Base-by-base conservation (phyloP, 2,329 filamentous ascomycete genomes). In the Metarhizium anisopliae region DNA sequence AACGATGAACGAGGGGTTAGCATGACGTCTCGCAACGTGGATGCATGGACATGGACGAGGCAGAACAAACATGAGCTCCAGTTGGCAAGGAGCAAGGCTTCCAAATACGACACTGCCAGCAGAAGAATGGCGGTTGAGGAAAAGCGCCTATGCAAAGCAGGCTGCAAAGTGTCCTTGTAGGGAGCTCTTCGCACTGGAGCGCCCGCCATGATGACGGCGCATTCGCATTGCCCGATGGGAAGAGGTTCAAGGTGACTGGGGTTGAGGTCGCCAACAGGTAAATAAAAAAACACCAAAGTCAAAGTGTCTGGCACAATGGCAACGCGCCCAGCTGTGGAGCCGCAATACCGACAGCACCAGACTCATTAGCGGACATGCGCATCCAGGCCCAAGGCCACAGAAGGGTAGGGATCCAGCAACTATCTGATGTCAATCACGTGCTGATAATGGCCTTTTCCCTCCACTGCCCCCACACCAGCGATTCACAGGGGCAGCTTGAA, bases 161-260 rank as follows among this genome's bases (percentile, higher is more conserved):
- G 92, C 59, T 93, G 95, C 63, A 96, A 76, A 70, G 95, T 95
- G 74, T 96, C 90, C 77, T 90, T 87, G 73, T 96, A 95, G 51
- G 80, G 77, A 65, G 76, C 74, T 67, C 70, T 81, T 78, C 77
- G 83, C 74, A 75, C 78, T 68, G 72, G 75, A 66, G 72, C 70
- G 66, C 68, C 69, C 64, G 79, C 74, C 79, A 83, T 83, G 52
- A 67, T 74, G 64, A 70, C 70, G 68, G 71, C 66, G 68, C 74
- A 77, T 78, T 69, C 66, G 74, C 72, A 59, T 58, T 58, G 66
- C 55, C 55, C 29, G 56, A 30, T 14, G 50, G 47, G 56, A 55
- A 20, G 50, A 57, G 58, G 53, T 56, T 57, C 61, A 38, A 25
- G 50, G 42, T 50, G 20, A 54, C 40, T 40, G 29, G 51, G 40